phyloP scores from a whole-genome alignment of 495 filamentous ascomycete species.

The Pyrenopolyporus hunteri region DNA sequence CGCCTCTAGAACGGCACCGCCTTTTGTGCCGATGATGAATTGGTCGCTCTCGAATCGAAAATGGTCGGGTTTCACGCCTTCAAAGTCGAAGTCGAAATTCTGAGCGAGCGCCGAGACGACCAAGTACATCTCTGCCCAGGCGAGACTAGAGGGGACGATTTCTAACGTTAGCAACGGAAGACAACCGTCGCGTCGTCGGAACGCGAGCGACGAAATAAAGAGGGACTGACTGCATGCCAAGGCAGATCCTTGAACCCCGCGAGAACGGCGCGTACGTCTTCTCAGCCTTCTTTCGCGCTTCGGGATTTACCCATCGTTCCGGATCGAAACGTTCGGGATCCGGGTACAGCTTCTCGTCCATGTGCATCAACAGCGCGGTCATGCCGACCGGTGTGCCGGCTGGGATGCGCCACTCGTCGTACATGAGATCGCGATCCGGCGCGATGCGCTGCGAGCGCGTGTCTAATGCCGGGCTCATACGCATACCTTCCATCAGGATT shows the following conservation, averaged over 20 bases:
- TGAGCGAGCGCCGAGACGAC: constrained; percentile 24
- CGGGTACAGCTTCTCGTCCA: constrained; percentile 39
- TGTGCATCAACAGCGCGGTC: constrained; percentile 44
- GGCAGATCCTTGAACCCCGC: constrained; percentile 24
- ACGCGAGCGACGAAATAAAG: not conserved
- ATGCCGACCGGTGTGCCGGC: constrained; percentile 47
- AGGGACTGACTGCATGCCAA: constrained; percentile 26
- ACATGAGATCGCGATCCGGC: constrained; percentile 45
- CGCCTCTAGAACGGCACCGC: not conserved
- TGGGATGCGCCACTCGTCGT: constrained; percentile 55
- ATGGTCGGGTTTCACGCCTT: constrained; percentile 24
- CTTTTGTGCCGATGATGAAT: constrained; percentile 40
- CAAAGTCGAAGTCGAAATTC: constrained; percentile 36
- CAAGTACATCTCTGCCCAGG: constrained; percentile 43
- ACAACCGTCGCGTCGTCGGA: not conserved
- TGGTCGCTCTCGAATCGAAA: constrained; percentile 38
- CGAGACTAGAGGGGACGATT: constrained; percentile 21
- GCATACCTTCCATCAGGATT: constrained; percentile 46
- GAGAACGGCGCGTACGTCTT: constrained; percentile 31
- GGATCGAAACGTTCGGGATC: constrained; percentile 46
- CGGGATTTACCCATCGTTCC: constrained; percentile 48
- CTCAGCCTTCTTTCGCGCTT: constrained; percentile 1
- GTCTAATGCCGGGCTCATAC: constrained; percentile 43
- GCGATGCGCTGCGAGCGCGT: constrained; percentile 48
- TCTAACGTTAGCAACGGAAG: not conserved